Conservation (phyloP, 371 early-diverging fungal species). For the Rhizopus delemar region DNA sequence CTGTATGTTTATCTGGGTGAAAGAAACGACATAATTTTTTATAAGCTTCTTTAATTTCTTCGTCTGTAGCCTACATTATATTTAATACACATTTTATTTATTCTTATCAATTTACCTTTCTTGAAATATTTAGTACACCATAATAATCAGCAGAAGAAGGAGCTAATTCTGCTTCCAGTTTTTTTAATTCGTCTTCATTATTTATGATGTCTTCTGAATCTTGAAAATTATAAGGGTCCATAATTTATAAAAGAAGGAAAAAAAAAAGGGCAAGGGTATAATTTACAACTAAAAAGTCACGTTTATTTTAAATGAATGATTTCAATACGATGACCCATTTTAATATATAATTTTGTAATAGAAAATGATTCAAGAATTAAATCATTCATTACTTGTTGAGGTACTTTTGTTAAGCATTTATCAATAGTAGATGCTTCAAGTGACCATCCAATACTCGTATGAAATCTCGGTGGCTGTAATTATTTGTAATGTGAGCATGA, state of each 20-base stretch:
- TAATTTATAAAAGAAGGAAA: conserved; percentile 11
- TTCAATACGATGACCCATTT: conserved; percentile 39
- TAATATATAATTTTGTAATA: conserved; percentile 28
- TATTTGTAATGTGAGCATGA: too few species aligned
- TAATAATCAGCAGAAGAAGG: conserved; percentile 74
- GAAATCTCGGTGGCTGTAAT: conserved; percentile 47
- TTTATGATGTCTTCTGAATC: conserved; percentile 39
- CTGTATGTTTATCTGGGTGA: conserved; percentile 86
- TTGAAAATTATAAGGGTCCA: conserved; percentile 60
- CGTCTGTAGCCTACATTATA: conserved; percentile 70
- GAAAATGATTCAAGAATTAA: conserved; percentile 6
- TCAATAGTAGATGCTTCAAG: conserved; percentile 14
- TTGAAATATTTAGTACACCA: conserved; percentile 79
- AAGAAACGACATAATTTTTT: conserved; percentile 79
- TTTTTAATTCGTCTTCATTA: conserved; percentile 51
- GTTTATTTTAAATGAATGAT: conserved; percentile 1
- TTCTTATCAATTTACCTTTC: conserved; percentile 47
- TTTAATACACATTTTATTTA: neutral
- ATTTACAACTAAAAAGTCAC: conserved; percentile 7
- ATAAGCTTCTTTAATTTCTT: conserved; percentile 86
- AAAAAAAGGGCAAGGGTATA: neutral
- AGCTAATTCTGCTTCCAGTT: conserved; percentile 45
- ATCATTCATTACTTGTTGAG: conserved; percentile 16
- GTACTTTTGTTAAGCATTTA: conserved; percentile 16
- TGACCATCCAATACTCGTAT: conserved; percentile 50